A percentile compares a stretch with the other conserved stretches of the same genome.
These are phyloP conservation scores for Botryotinia calthae DNA, from an alignment of 2,329 filamentous ascomycete genomes.

Conservation along the genomic window DNA sequence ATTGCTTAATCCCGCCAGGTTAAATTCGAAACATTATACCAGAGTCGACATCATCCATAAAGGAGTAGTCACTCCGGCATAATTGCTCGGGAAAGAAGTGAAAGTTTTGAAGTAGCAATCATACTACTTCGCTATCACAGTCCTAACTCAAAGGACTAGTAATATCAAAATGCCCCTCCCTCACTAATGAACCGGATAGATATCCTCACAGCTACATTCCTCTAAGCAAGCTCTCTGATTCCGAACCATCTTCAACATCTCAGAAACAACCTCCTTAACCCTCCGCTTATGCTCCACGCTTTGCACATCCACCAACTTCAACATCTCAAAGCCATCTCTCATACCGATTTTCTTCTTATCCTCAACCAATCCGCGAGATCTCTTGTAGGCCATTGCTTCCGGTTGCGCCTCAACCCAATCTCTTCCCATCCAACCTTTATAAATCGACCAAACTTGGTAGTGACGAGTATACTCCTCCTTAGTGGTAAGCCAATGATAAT, in stretches of 20 bases:
- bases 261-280: not conserved
- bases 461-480: not conserved
- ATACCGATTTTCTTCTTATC: not conserved
- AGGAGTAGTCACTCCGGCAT: not conserved
- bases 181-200: too few species aligned
- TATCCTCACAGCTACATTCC: not conserved
- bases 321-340: not conserved
- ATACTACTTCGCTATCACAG: not conserved
- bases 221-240: too few species aligned
- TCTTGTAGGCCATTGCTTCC: not conserved
- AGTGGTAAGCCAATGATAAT: not conserved
- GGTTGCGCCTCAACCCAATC: constrained; percentile 5
- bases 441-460: not conserved
- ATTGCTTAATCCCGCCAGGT: not conserved
- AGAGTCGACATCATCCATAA: not conserved
- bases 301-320: not conserved
- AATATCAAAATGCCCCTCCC: not conserved
- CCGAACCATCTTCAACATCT: not conserved
- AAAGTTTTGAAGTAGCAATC: not conserved
- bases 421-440: not conserved
- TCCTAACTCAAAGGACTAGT: not conserved
- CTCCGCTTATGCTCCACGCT: not conserved
- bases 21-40: not conserved
- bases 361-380: not conserved
- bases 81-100: not conserved